phyloP scores from a whole-genome alignment of 1,139 yeast genomes.

The Suhomyces taliae region DNA sequence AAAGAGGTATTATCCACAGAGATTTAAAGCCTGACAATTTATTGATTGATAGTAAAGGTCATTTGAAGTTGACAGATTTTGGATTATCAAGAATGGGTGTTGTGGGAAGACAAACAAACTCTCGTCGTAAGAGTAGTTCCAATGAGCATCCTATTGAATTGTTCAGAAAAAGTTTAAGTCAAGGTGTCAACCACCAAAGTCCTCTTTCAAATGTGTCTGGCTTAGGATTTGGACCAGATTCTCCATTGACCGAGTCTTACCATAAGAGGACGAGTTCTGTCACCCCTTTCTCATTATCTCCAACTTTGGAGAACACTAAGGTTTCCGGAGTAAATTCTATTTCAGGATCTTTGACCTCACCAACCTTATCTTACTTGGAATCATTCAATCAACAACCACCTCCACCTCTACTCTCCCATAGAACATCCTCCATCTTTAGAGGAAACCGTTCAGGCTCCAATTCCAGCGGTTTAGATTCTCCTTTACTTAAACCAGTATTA shows the following conservation, averaged over 20 bases:
- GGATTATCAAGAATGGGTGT: constrained; percentile 91
- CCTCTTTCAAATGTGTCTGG: constrained; percentile 22
- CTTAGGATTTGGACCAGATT: constrained; percentile 21
- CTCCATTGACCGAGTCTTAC: constrained; percentile 29
- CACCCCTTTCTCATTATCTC: constrained; percentile 52
- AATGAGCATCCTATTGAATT: constrained; percentile 47
- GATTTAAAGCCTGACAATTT: constrained; percentile 95
- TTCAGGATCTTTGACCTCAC: constrained; percentile 12
- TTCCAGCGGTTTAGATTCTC: constrained; percentile 49
- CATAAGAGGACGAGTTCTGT: constrained; percentile 41
- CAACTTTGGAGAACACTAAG: constrained; percentile 39
- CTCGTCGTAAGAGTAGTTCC: constrained; percentile 45
- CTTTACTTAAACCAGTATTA: constrained; percentile 46
- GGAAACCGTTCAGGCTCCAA: constrained; percentile 29
- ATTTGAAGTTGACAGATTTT: constrained; percentile 89
- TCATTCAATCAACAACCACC: constrained; percentile 12
- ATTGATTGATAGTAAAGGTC: constrained; percentile 83
- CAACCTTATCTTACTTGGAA: constrained; percentile 16
- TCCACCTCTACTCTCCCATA: constrained; percentile 16
- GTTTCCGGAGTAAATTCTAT: constrained; percentile 17
- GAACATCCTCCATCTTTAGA: constrained; percentile 14
- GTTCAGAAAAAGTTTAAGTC: constrained; percentile 34
- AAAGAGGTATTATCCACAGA: constrained; percentile 87
- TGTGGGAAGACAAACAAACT: constrained; percentile 68
- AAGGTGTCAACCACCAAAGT: constrained; percentile 18